phyloP scores from a whole-genome alignment of 768 basidiomycete species.

The Trametes cinnabarina region DNA sequence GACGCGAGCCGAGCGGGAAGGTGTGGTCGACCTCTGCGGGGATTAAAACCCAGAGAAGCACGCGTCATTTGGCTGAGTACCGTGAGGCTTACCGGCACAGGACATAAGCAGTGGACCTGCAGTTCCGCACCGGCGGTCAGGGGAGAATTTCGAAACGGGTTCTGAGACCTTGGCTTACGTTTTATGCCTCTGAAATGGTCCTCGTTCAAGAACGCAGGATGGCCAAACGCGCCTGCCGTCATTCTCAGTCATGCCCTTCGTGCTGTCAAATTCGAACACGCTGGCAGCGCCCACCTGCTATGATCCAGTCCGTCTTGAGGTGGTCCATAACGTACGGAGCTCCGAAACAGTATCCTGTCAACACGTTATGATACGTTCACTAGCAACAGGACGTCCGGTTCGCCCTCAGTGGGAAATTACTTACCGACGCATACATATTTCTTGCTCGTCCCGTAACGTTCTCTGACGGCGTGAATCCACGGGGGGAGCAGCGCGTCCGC shows the following conservation, averaged over 20 bases:
- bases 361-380: no score
- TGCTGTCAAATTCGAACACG: not conserved
- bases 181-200: constrained; percentile 47
- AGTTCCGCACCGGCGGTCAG: not conserved
- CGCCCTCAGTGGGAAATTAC: no score
- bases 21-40: constrained; percentile 50
- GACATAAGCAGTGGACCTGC: constrained; percentile 54
- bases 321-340: constrained; percentile 50
- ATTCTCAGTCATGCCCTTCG: not conserved
- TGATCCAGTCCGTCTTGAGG: constrained; percentile 44
- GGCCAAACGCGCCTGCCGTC: constrained; percentile 50
- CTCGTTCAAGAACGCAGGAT: constrained; percentile 50
- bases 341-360: constrained; percentile 60
- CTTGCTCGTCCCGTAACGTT: constrained; percentile 38
- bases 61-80: no score
- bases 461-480: constrained; percentile 52
- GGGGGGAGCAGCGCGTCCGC: constrained; percentile 42
- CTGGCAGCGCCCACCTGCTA: constrained; percentile 43
- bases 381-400: no score
- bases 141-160: no score
- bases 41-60: not conserved
- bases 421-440: constrained; percentile 20
- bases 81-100: constrained; percentile 47
- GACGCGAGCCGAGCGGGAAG: constrained; percentile 52
- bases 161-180: constrained; percentile 33